Conservation (phyloP, 2,329 filamentous ascomycete genomes). For the Botryotinia globosa region DNA sequence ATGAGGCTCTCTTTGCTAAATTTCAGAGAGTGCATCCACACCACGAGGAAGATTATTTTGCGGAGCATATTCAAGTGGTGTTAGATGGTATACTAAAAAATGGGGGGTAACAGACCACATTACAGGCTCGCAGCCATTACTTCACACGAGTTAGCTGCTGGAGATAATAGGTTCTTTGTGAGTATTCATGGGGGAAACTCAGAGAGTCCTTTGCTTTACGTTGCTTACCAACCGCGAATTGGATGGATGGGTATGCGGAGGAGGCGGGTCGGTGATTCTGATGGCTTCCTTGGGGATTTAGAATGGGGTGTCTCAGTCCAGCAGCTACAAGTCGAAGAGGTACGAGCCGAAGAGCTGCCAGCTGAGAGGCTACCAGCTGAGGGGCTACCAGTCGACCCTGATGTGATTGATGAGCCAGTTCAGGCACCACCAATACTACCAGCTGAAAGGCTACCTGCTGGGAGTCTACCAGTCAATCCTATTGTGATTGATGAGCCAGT, state of each 20-base stretch:
- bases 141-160: background rate
- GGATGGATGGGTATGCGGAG: background rate
- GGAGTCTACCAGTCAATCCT: background rate
- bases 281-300: background rate
- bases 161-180: background rate
- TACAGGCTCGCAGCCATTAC: background rate
- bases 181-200: background rate
- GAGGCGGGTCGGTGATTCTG: background rate
- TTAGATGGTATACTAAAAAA: background rate
- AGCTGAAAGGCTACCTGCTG: too few species aligned
- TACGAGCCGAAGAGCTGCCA: too few species aligned
- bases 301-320: background rate
- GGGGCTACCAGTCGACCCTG: background rate
- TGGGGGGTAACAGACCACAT: background rate
- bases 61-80: background rate
- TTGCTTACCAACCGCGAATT: background rate
- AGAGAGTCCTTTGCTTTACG: background rate
- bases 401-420: background rate
- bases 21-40: background rate
- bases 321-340: background rate
- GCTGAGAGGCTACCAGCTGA: too few species aligned
- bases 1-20: background rate
- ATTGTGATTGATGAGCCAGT: background rate
- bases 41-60: background rate
- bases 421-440: background rate